A percentile compares a stretch with the other conserved stretches of the same genome.
Conservation (phyloP, 352 stramenopile genomes). For the Pilasporangium apinafurcum region DNA sequence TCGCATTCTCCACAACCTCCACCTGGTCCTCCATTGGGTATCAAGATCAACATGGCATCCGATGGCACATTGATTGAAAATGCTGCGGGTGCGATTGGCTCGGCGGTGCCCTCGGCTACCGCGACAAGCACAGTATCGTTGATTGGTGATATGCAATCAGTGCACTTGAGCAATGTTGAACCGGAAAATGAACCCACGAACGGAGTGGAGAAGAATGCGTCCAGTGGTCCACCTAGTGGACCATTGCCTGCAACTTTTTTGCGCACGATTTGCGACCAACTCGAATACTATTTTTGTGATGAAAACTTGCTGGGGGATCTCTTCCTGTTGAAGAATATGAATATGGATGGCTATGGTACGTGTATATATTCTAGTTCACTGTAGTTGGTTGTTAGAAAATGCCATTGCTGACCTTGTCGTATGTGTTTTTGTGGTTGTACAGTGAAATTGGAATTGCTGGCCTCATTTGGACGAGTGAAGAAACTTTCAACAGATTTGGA, state of each 20-base stretch:
- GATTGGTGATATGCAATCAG: constrained; percentile 33
- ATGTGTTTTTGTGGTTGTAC: constrained; percentile 3
- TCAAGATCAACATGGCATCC: constrained; percentile 39
- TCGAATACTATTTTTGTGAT: constrained; percentile 88
- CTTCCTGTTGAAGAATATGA: constrained; percentile 88
- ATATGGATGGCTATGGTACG: constrained; percentile 77
- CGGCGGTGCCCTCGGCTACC: constrained; percentile 26
- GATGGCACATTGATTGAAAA: constrained; percentile 25
- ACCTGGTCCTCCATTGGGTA: constrained; percentile 28
- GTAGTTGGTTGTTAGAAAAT: no score
- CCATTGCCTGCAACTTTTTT: constrained; percentile 76
- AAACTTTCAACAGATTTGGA: constrained; percentile 83
- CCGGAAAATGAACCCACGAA: constrained; percentile 37
- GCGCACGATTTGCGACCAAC: constrained; percentile 80
- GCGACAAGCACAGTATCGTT: constrained; percentile 6
- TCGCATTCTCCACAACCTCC: constrained; percentile 12
- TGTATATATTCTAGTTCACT: no score
- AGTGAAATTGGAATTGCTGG: constrained; percentile 82
- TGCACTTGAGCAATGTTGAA: constrained; percentile 38
- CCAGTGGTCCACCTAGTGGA: no score
- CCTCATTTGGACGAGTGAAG: constrained; percentile 81
- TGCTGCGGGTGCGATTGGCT: constrained; percentile 48
- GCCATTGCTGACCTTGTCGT: background rate
- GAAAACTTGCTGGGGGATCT: constrained; percentile 82
- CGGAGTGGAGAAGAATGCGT: constrained; percentile 16